These are phyloP conservation scores for Acer negundo DNA, from an alignment of 345 rosid species.

Conservation along the genomic window DNA sequence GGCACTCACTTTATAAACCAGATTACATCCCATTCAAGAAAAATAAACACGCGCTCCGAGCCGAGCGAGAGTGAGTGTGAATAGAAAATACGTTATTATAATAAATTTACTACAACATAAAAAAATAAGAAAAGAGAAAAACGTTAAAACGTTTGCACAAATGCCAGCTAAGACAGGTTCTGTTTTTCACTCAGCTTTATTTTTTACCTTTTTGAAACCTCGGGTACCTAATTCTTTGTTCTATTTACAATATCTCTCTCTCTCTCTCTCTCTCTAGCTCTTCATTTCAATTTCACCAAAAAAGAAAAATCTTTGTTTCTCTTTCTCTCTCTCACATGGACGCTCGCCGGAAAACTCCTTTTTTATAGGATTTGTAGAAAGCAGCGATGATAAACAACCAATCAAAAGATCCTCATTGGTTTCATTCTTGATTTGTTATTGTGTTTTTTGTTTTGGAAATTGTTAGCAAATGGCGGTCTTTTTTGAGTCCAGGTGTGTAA, in stretches of 20 bases:
- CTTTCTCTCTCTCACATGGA: conserved; percentile 35
- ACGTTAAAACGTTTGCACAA: conserved; percentile 25
- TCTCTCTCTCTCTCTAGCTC: neutral
- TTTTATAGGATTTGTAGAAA: conserved; percentile 21
- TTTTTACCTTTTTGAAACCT: conserved; percentile 17
- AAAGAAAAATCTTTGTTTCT: neutral
- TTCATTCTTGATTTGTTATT: neutral
- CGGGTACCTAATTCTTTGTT: conserved; percentile 23
- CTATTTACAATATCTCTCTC: neutral
- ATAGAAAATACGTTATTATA: neutral
- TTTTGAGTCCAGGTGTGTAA: conserved; percentile 8
- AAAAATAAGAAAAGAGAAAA: conserved; percentile 13
- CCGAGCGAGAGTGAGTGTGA: neutral
- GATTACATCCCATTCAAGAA: too few relatives aligned
- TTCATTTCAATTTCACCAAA: neutral
- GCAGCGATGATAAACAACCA: conserved; percentile 12
- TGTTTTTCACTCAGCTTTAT: conserved; percentile 25
- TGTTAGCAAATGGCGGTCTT: conserved; percentile 35
- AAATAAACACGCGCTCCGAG: neutral
- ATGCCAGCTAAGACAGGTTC: conserved; percentile 23
- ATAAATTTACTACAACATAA: neutral
- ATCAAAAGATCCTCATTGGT: neutral
- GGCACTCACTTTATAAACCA: too few relatives aligned
- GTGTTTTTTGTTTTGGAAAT: neutral
- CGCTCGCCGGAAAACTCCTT: conserved; percentile 37